A percentile compares a stretch with the other conserved stretches of the same genome.
These are phyloP conservation scores for Biscogniauxia mediterranea DNA, from an alignment of 2,329 filamentous ascomycete genomes.

Conservation along the genomic window DNA sequence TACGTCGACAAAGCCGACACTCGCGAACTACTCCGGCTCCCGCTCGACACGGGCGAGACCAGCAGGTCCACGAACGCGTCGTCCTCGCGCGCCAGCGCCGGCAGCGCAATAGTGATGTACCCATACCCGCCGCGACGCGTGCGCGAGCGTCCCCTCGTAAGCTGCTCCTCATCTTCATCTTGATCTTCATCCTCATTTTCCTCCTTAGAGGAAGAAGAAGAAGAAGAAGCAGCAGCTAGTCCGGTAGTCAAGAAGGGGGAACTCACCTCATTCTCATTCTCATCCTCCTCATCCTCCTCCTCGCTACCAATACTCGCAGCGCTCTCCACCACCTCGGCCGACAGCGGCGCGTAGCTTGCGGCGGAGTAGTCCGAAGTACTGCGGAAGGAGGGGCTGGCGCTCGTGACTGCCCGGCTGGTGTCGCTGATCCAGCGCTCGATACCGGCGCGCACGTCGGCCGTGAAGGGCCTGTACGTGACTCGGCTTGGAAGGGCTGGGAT, in stretches of 20 bases:
- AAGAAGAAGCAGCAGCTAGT: too few species aligned
- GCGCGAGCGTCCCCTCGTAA: background rate
- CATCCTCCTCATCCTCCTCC: background rate
- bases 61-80: background rate
- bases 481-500: too few species aligned
- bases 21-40: background rate
- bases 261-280: background rate
- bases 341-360: background rate
- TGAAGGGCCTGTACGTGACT: background rate
- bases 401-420: background rate
- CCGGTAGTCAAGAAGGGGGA: background rate
- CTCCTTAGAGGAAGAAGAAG: too few species aligned
- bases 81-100: background rate
- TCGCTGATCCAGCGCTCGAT: background rate
- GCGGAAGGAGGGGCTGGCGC: too few species aligned
- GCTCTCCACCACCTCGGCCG: too few species aligned
- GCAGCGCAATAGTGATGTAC: background rate
- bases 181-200: background rate
- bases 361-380: background rate
- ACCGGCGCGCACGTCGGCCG: too few species aligned
- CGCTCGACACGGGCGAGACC: background rate
- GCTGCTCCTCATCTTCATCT: background rate
- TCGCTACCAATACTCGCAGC: too few species aligned
- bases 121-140: too few species aligned
- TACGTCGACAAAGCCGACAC: background rate